Evolutionary conservation across 495 filamentous ascomycete species (phyloP).

Genomic region (Pyrenula massariospora): DNA sequence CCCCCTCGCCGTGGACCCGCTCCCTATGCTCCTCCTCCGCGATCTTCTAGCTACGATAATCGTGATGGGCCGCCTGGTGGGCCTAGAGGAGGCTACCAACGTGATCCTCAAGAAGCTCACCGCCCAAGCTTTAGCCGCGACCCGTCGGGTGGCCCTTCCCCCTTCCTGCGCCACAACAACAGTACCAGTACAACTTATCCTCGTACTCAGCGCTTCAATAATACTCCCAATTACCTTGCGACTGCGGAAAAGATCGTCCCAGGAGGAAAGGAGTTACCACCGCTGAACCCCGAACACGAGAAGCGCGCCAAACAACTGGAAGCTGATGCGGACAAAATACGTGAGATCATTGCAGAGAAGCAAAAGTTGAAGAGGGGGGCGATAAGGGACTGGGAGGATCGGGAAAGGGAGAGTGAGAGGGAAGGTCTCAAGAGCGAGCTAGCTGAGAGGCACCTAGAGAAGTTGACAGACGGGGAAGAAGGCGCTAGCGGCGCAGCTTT

Average conservation of each 20-base stretch:
- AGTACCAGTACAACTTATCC: constrained; percentile 34
- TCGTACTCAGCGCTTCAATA: constrained; percentile 34
- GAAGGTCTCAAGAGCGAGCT: constrained; percentile 48
- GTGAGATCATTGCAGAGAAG: constrained; percentile 42
- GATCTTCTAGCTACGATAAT: constrained; percentile 10
- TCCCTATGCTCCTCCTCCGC: constrained; percentile 10
- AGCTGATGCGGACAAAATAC: constrained; percentile 39
- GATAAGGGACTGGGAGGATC: constrained; percentile 46
- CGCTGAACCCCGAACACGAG: constrained; percentile 26
- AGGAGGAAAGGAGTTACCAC: constrained; percentile 34
- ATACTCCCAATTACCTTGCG: constrained; percentile 29
- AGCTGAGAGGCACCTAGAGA: constrained; percentile 48
- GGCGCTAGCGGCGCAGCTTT: constrained; percentile 21
- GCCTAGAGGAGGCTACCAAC: constrained; percentile 24
- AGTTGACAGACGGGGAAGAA: constrained; percentile 42
- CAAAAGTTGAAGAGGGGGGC: constrained; percentile 37
- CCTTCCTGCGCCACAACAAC: constrained; percentile 36
- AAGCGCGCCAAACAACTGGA: constrained; percentile 41
- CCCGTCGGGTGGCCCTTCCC: constrained; percentile 17
- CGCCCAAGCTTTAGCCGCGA: constrained; percentile 12
- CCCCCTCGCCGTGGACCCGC: constrained; percentile 25
- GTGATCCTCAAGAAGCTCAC: not conserved
- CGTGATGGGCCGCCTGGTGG: constrained; percentile 27
- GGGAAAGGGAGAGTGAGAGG: constrained; percentile 46
- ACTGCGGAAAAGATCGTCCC: constrained; percentile 37